Evolutionary conservation across 495 filamentous ascomycete species (phyloP), one percentile per base, ranked within the genome.

Genomic region (Penicillium egyptiacum): DNA sequence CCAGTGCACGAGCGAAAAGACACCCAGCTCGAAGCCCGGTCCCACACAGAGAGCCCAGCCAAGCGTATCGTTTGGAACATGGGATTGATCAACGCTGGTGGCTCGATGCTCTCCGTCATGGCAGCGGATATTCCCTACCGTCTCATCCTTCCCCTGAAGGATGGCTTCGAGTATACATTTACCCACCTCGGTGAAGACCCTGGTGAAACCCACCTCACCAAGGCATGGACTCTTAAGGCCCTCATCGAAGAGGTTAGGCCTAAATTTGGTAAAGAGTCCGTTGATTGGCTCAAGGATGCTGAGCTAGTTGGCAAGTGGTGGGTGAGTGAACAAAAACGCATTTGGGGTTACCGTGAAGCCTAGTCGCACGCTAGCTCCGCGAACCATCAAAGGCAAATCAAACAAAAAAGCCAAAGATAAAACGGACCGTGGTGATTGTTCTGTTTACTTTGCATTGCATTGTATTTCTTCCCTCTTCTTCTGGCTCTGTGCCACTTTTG

Each of bases 61-160:
- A 60, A 41, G 8, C 61, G 55, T 2, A 45, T 42, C 16, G 56
- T 35, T 26, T 69, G 66, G 76, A 77, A 79, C 51, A 71, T 79
- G 41, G 76, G 72, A 20, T 59, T 78, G 19, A 71, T 79, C 49
- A 79, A 79, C 28, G 74, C 75, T 0, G 77, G 77, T 31, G 75
- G 75, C 19, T 64, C 71, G 0, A 65, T 74, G 54, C 48, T 80
- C 16, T 68, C 69, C 10, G 56, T 75, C 14, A 72, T 68, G 1
- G 63, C 73, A 10, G 69, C 77, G 7, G 64, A 57, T 19, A 42
- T 62, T 8, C 68, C 74, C 2, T 79, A 73, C 50, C 64, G 77
- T 11, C 65, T 80, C 2, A 59, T 80, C 33, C 50, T 79, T 3
- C 77, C 77, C 1, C 56, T 80, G 4, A 70, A 70, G 20, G 68